Evolutionary conservation across 441 rosid genomes (phyloP).

Genomic region (Manihot esculenta): DNA sequence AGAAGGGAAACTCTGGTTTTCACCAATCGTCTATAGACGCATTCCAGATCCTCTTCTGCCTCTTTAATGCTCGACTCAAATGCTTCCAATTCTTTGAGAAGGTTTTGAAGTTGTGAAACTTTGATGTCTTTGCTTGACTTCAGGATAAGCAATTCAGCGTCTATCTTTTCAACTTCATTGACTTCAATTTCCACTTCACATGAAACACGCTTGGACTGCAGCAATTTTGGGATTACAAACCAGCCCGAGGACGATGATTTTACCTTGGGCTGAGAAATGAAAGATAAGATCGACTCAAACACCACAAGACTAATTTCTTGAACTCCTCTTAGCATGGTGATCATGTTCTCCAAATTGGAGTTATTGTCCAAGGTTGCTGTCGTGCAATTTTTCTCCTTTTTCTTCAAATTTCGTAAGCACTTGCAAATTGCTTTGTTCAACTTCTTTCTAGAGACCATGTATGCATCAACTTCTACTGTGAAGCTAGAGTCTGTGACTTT

Average conservation of each 20-base stretch:
- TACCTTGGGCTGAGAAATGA: slow-evolving; percentile 22
- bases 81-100: too few relatives aligned
- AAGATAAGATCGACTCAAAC: slow-evolving; percentile 35
- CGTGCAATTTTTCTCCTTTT: neutral
- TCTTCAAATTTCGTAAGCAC: neutral
- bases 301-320: slow-evolving; percentile 19
- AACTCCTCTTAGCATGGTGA: slow-evolving; percentile 22
- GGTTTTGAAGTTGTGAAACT: too few relatives aligned
- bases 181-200: too few relatives aligned
- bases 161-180: too few relatives aligned
- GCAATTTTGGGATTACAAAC: too few relatives aligned
- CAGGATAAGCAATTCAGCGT: too few relatives aligned
- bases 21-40: too few relatives aligned
- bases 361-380: neutral
- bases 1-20: too few relatives aligned
- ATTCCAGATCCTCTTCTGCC: too few relatives aligned
- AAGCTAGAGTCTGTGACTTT: neutral
- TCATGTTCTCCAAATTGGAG: neutral
- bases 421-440: slow-evolving; percentile 5
- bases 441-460: slow-evolving; percentile 4
- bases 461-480: neutral
- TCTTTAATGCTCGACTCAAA: too few relatives aligned
- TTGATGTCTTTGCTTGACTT: too few relatives aligned
- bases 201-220: too few relatives aligned
- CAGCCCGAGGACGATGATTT: slow-evolving; percentile 29